phyloP scores from a whole-genome alignment of 805 yeast genomes.

The Myxozyma geophila region DNA sequence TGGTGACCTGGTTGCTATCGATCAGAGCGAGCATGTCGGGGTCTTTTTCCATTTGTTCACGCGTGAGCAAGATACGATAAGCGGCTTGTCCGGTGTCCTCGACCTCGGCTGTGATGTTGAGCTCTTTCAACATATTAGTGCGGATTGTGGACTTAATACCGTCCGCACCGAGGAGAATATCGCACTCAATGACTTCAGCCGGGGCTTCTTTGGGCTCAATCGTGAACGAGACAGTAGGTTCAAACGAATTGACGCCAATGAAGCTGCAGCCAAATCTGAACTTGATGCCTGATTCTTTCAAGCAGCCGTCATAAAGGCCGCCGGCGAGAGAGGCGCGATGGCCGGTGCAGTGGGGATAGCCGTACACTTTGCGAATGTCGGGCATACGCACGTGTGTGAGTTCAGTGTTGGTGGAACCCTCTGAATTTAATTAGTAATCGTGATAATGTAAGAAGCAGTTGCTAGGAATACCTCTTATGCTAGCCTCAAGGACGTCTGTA shows the following conservation, averaged over 20 bases:
- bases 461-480: conserved; percentile 3
- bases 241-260: background rate
- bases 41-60: conserved; percentile 4
- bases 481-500: conserved; percentile 1
- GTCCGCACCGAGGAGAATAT: conserved; percentile 25
- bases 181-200: background rate
- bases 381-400: conserved; percentile 5
- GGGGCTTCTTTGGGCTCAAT: background rate
- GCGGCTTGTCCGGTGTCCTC: conserved; percentile 18
- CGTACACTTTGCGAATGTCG: conserved; percentile 1
- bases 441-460: background rate
- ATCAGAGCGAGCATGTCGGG: conserved; percentile 3
- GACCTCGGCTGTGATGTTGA: background rate
- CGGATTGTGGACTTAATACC: conserved; percentile 18
- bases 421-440: background rate
- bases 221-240: background rate
- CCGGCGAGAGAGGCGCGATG: conserved; percentile 5
- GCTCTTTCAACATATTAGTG: background rate
- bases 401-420: background rate
- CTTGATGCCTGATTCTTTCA: background rate
- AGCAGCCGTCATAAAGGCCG: background rate
- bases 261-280: background rate
- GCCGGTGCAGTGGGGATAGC: conserved; percentile 10
- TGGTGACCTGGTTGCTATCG: conserved; percentile 1
- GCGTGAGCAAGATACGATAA: conserved; percentile 6